Conservation (phyloP, 129 eudicot genomes). For the Flaveria linearis region DNA sequence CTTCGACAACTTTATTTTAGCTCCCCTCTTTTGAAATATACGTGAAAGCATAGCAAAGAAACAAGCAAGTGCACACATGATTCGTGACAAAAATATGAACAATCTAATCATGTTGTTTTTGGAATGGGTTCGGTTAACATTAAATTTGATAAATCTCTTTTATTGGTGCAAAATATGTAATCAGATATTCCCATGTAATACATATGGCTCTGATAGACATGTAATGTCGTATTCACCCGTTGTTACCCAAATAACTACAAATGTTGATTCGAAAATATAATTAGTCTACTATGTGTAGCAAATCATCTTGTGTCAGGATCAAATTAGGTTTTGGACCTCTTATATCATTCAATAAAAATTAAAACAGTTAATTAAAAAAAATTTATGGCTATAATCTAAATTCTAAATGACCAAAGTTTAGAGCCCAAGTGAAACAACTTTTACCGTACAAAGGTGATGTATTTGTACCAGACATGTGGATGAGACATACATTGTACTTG, state of each 20-base stretch:
- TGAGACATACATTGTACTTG: neutral
- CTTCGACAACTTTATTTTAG: too few relatives aligned
- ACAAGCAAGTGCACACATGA: neutral
- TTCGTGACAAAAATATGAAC: conserved; percentile 30
- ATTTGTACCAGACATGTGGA: neutral
- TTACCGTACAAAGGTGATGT: neutral
- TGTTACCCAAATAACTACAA: conserved; percentile 61
- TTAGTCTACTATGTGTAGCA: too few relatives aligned
- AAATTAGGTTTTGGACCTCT: conserved; percentile 19
- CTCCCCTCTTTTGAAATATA: too few relatives aligned
- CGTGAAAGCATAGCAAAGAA: too few relatives aligned
- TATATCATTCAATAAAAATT: neutral
- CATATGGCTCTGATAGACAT: conserved; percentile 62
- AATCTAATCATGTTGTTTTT: conserved; percentile 47
- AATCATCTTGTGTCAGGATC: too few relatives aligned
- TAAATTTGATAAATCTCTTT: conserved; percentile 61
- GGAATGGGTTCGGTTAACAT: conserved; percentile 58
- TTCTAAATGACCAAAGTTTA: neutral
- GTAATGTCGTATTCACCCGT: conserved; percentile 66
- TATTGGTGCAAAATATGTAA: conserved; percentile 58
- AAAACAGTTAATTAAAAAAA: neutral
- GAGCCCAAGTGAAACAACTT: neutral
- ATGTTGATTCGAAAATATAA: conserved; percentile 22
- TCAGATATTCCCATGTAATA: conserved; percentile 47
- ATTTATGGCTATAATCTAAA: neutral